Percentiles rank a stretch among this genome's conserved stretches.
These are phyloP conservation scores for Cicer cuneatum DNA, from an alignment of 306 rosid species.

Conservation along the genomic window DNA sequence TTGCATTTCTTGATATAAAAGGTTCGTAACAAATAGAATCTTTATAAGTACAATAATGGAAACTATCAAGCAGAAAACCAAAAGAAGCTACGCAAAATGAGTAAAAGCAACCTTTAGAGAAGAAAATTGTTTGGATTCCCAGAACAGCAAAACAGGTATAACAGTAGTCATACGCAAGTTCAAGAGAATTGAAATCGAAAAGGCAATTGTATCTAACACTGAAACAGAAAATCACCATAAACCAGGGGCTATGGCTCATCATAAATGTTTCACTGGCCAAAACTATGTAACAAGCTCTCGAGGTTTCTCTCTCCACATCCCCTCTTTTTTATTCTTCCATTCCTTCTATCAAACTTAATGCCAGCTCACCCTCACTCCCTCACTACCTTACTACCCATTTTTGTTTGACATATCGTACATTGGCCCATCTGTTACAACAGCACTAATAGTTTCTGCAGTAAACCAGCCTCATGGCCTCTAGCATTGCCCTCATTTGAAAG, in stretches of 20 bases:
- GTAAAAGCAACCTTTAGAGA: neutral
- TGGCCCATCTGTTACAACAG: too few relatives aligned
- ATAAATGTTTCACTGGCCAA: neutral
- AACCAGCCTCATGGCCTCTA: too few relatives aligned
- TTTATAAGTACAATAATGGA: neutral
- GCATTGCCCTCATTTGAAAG: too few relatives aligned
- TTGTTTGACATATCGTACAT: too few relatives aligned
- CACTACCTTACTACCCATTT: neutral
- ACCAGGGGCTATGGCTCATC: neutral
- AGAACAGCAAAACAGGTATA: neutral
- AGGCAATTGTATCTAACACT: neutral
- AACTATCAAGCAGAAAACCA: slow-evolving; percentile 23
- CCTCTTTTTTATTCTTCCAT: neutral
- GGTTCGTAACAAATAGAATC: too few relatives aligned
- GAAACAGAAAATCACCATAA: neutral
- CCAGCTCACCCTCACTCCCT: neutral
- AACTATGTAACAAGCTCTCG: neutral
- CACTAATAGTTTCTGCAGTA: too few relatives aligned
- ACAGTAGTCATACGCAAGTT: neutral
- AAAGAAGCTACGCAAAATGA: neutral
- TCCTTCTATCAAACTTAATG: neutral
- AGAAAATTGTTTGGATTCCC: neutral
- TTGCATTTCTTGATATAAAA: too few relatives aligned
- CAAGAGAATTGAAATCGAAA: neutral
- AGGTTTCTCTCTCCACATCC: neutral